Evolutionary conservation across 805 yeast species (phyloP), one percentile per base, ranked within the genome.

Genomic region (Candida pini): DNA sequence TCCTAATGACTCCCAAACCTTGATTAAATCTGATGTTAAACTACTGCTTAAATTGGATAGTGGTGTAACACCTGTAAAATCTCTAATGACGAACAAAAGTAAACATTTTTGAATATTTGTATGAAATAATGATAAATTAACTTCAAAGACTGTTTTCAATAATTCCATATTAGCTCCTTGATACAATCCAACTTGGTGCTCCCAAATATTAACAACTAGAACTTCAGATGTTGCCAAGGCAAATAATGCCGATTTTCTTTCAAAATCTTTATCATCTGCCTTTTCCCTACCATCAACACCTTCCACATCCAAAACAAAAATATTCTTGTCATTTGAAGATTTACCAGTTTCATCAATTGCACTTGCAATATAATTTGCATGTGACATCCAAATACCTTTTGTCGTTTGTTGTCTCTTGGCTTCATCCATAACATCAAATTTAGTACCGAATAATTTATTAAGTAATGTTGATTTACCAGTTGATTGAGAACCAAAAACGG

Each of bases 221-320:
- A 89, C 78, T 53, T 92, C 97, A 12, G 92, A 78, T 0, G 96
- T 89, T 9, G 97, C 76, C 41, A 92, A 66, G 0, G 98, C 97
- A 66, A 92, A 92, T 28, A 92, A 64, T 0, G 97, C 97, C 2
- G 96, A 89, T 49, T 92, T 92, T 38, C 98, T 74, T 61, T 92
- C 98, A 58, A 92, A 92, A 61, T 92, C 98, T 60, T 92, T 97
- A 60, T 92, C 97, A 51, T 92, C 98, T 18, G 97, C 97, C 36
- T 97, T 74, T 62, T 92, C 98, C 40, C 96, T 73, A 31, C 98
- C 97, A 63, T 92, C 98, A 1, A 97, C 89, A 31, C 98, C 98
- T 62, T 92, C 98, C n/a, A 92, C 97, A 55, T 92, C 98, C 72
- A 92, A 73, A 2, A 92, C 94, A 41, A 86, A 71, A 9, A 87